These are phyloP conservation scores for Botrytis fragariae DNA, from an alignment of 2,329 filamentous ascomycete species.

Conservation along the genomic window DNA sequence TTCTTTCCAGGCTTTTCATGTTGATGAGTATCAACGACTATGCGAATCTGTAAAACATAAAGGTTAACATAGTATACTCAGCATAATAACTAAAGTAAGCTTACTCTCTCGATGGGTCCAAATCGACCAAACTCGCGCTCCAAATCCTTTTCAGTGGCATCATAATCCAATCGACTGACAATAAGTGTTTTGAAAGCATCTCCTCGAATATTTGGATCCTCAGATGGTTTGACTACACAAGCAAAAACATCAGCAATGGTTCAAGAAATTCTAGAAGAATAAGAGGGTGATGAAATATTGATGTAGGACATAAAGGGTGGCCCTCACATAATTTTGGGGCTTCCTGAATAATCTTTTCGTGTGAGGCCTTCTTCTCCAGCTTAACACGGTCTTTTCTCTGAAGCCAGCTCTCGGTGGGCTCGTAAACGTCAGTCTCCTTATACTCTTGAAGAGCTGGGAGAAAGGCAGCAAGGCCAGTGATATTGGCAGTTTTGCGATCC, in stretches of 20 bases:
- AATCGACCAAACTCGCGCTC: conserved; percentile 92
- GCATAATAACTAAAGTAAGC: conserved; percentile 33
- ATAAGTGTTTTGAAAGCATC: conserved; percentile 96
- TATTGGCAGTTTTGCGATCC: conserved; percentile 70
- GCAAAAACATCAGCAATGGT: conserved; percentile 27
- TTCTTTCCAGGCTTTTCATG: conserved; percentile 70
- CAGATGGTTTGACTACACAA: conserved; percentile 68
- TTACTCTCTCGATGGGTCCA: conserved; percentile 87
- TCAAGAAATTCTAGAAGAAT: neutral
- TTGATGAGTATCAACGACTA: conserved; percentile 74
- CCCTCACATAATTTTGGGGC: conserved; percentile 37
- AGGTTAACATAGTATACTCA: conserved; percentile 21
- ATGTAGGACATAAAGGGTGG: conserved; percentile 32
- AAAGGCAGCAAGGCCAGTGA: conserved; percentile 72
- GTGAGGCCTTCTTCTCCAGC: conserved; percentile 70
- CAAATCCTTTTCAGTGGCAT: conserved; percentile 82
- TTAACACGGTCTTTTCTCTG: conserved; percentile 82
- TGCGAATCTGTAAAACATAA: conserved; percentile 65
- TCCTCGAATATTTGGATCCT: conserved; percentile 85
- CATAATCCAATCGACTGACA: conserved; percentile 85
- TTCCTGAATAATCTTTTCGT: conserved; percentile 50
- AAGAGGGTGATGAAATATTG: conserved; percentile 25
- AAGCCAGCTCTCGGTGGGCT: conserved; percentile 89
- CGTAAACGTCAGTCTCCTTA: conserved; percentile 72
- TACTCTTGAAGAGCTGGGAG: conserved; percentile 73